Base-by-base conservation (phyloP, 208 protist genomes). In the Naegleria gruberi region DNA sequence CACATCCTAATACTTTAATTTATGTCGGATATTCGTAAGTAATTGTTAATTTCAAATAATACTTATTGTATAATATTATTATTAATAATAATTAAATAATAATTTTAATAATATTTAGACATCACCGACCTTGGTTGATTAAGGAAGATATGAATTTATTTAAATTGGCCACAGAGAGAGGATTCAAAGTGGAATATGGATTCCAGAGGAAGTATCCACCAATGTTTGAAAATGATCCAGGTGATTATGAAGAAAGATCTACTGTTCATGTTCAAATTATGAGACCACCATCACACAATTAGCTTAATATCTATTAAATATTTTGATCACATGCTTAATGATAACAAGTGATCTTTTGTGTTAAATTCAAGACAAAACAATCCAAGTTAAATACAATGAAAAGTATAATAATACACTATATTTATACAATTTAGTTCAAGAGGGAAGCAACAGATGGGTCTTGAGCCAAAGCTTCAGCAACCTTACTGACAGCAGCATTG, bases 171-270 rank as follows among this genome's bases (percentile, higher is more conserved):
- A 86, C 10, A 43, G 34, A 86, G 15, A 42, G 19, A 42, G 1
- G n/a, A 19, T 46, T 86, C 15, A 17, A 3, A 15, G 15, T 86
- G 0, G 82, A 86, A 44, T 12, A 46, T 15, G 43, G 17, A 30
- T 86, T 47, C 43, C 40, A 46, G 17, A 26, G 45, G 42, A 86
- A 86, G 43, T 86, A 86, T 86, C 82, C 82, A 47, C 30, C 43
- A 30, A 86, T 86, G 82, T 86, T 86, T 86, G 41, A 42, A 10
- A 46, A 86, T 19, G 82, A 86, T 46, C 82, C 82, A 40, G 74
- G 74, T 43, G 74, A 82, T 43, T 10, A 40, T 3, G 74, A 82
- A 82, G 74, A 43, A 43, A 82, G 74, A 30, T 43, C 34, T 1
- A 82, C 74, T 82, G 74, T 82, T 10, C 74, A 82, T 42, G 40